Conservation (phyloP, 371 early-diverging fungal genomes). For the Mucor indicus region DNA sequence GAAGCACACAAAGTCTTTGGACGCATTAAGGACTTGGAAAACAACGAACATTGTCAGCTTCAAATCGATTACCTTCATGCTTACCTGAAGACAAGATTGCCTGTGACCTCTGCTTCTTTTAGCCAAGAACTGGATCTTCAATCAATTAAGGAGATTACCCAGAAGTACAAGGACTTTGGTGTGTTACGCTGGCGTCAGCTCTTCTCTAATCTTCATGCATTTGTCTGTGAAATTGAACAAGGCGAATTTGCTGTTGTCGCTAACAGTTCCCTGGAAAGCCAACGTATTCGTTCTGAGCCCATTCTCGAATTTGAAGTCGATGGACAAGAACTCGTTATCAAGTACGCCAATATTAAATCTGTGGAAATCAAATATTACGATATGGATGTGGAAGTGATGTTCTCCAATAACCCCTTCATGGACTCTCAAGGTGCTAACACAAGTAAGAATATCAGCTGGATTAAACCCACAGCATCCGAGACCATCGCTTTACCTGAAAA, state of each 20-base stretch:
- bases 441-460: constrained; percentile 19
- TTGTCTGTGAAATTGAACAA: constrained; percentile 42
- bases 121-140: constrained; percentile 28
- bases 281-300: constrained; percentile 19
- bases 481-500: constrained; percentile 6
- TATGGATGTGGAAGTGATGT: constrained; percentile 62
- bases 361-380: constrained; percentile 52
- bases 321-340: constrained; percentile 14
- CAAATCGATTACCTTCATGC: constrained; percentile 55
- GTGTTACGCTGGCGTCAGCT: constrained; percentile 44
- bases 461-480: constrained; percentile 27
- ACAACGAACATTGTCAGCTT: constrained; percentile 14
- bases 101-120: constrained; percentile 1
- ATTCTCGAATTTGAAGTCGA: constrained; percentile 28
- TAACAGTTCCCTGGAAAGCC: background rate
- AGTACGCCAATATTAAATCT: constrained; percentile 32
- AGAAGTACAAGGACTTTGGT: constrained; percentile 42
- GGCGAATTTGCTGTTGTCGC: constrained; percentile 1
- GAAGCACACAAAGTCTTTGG: constrained; percentile 42
- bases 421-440: background rate
- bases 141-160: constrained; percentile 25
- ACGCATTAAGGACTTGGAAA: constrained; percentile 2
- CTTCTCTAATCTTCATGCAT: constrained; percentile 41
- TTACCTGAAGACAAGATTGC: constrained; percentile 50
- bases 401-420: constrained; percentile 50